Evolutionary conservation across 179 eudicot genomes (phyloP).

Genomic region (Spinacia oleracea): DNA sequence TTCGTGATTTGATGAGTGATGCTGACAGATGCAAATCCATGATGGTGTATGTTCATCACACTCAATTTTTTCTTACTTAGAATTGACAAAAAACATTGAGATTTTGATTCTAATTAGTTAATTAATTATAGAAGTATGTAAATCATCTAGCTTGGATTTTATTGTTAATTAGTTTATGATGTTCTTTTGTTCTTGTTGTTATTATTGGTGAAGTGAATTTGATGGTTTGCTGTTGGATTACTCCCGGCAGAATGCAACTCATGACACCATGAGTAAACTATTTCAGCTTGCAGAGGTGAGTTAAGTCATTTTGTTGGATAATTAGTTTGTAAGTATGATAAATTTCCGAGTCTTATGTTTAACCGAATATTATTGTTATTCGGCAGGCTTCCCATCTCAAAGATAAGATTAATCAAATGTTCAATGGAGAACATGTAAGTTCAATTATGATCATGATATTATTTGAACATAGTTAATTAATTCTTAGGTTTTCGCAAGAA

Average conservation of each 20-base stretch:
- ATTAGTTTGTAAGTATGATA: background rate
- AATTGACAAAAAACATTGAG: background rate
- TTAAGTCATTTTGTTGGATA: background rate
- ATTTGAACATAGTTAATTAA: background rate
- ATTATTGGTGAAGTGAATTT: slow-evolving; percentile 52
- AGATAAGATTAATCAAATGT: slow-evolving; percentile 75
- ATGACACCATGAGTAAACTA: slow-evolving; percentile 73
- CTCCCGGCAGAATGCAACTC: slow-evolving; percentile 77
- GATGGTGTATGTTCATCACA: slow-evolving; percentile 67
- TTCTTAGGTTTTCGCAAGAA: background rate
- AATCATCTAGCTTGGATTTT: background rate
- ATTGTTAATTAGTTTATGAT: background rate
- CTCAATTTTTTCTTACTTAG: background rate
- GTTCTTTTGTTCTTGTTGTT: slow-evolving; percentile 3
- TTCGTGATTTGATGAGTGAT: slow-evolving; percentile 84
- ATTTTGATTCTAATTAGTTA: background rate
- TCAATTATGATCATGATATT: background rate
- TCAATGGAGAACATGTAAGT: slow-evolving; percentile 86
- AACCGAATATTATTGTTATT: slow-evolving; percentile 15
- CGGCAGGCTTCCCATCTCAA: slow-evolving; percentile 82
- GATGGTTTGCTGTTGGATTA: slow-evolving; percentile 84
- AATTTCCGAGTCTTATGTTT: slow-evolving; percentile 10
- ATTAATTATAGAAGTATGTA: too few species aligned
- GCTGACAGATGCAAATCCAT: slow-evolving; percentile 78
- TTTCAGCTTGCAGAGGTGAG: slow-evolving; percentile 82